Percentiles rank a stretch among this genome's conserved stretches.
Evolutionary conservation across 768 basidiomycete genomes (phyloP).

Genomic region (Crassisporium funariophilum): DNA sequence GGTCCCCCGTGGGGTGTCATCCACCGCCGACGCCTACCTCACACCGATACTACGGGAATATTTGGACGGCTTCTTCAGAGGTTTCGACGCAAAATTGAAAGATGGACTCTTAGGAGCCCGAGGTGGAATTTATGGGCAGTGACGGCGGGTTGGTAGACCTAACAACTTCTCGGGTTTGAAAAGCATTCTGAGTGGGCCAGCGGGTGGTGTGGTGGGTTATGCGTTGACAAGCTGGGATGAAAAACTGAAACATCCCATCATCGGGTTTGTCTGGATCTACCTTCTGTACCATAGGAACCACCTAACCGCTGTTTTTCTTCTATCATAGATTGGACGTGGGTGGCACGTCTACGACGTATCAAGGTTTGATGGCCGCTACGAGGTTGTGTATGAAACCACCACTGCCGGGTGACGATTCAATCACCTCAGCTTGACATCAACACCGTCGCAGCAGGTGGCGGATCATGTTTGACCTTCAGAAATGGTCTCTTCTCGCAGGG

Average conservation of each 20-base stretch:
- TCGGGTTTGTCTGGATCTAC: conserved; percentile 64
- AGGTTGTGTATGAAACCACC: conserved; percentile 93
- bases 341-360: conserved; percentile 97
- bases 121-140: conserved; percentile 95
- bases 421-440: conserved; percentile 95
- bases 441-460: conserved; percentile 94
- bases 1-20: conserved; percentile 89
- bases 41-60: conserved; percentile 86
- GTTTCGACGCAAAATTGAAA: conserved; percentile 77
- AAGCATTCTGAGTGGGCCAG: conserved; percentile 91
- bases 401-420: conserved; percentile 94
- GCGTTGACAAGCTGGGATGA: conserved; percentile 91
- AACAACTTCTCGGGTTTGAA: conserved; percentile 90
- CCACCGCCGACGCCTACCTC: conserved; percentile 93
- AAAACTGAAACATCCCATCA: conserved; percentile 68
- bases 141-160: conserved; percentile 86
- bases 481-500: conserved; percentile 91
- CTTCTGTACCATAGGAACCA: not conserved
- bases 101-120: conserved; percentile 60
- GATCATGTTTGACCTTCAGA: conserved; percentile 83
- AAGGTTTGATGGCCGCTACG: conserved; percentile 89
- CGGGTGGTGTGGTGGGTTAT: conserved; percentile 95
- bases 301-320: not conserved
- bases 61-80: conserved; percentile 87
- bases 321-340: conserved; percentile 79